Evolutionary conservation across 179 eudicot genomes (phyloP).

Genomic region (Actinidia arguta): DNA sequence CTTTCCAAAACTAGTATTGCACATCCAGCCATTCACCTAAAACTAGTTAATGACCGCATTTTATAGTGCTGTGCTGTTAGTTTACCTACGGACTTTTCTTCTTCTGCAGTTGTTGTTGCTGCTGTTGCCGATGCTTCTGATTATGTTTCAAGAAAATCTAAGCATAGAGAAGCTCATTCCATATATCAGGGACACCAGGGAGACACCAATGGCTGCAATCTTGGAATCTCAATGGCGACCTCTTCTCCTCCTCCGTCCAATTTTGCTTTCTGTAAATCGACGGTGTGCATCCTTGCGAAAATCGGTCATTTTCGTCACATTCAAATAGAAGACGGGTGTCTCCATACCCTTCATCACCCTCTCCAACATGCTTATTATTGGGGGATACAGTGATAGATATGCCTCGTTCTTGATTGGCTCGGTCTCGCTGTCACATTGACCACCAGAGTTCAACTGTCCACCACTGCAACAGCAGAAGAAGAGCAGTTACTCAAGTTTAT

Average conservation of each 20-base stretch:
- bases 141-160: constrained; percentile 47
- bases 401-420: constrained; percentile 52
- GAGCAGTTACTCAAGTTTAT: not conserved
- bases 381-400: constrained; percentile 36
- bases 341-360: constrained; percentile 53
- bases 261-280: constrained; percentile 55
- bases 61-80: not conserved
- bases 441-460: constrained; percentile 68
- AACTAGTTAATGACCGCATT: not conserved
- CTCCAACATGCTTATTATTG: constrained; percentile 50
- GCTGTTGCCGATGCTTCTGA: constrained; percentile 34
- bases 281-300: constrained; percentile 79
- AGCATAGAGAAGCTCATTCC: constrained; percentile 76
- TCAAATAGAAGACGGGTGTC: constrained; percentile 54
- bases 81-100: constrained; percentile 25
- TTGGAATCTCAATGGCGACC: constrained; percentile 49
- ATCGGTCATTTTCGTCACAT: constrained; percentile 67
- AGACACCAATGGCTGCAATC: constrained; percentile 91
- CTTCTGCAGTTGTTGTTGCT: constrained; percentile 11
- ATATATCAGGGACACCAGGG: constrained; percentile 81
- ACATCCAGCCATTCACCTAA: not conserved
- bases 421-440: constrained; percentile 57
- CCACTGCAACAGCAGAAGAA: constrained; percentile 38
- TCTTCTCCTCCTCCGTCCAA: constrained; percentile 54
- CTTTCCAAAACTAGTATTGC: not conserved